Percentiles rank a stretch among this genome's conserved stretches.
These are phyloP conservation scores for Microbotryomycetes sp. DNA, from an alignment of 1,284 basidiomycete genomes.

Conservation along the genomic window DNA sequence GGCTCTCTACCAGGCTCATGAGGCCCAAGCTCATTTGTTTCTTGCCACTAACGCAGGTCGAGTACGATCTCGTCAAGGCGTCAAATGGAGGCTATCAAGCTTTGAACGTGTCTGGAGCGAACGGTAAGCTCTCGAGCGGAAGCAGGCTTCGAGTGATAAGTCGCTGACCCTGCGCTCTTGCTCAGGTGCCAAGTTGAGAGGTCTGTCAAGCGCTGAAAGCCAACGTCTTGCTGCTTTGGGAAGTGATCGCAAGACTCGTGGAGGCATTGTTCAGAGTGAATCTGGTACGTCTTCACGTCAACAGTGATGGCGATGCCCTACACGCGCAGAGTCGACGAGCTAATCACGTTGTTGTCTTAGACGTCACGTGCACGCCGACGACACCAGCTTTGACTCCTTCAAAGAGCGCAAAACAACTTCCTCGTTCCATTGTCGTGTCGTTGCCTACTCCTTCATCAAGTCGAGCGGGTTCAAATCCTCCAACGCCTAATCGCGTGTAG, in stretches of 20 bases:
- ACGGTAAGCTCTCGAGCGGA: slow-evolving; percentile 12
- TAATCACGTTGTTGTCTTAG: too few species aligned
- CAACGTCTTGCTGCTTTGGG: not conserved
- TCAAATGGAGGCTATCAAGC: slow-evolving; percentile 9
- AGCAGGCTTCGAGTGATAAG: too few species aligned
- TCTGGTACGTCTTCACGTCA: too few species aligned
- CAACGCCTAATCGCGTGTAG: too few species aligned
- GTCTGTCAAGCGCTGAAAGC: not conserved
- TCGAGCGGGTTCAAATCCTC: not conserved
- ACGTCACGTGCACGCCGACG: not conserved
- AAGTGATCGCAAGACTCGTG: not conserved
- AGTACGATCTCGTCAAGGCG: slow-evolving; percentile 11
- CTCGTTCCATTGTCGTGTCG: not conserved
- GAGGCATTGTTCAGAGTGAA: too few species aligned
- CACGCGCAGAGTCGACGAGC: too few species aligned
- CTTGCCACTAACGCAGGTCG: slow-evolving; percentile 4
- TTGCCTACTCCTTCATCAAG: not conserved
- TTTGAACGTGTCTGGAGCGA: slow-evolving; percentile 10
- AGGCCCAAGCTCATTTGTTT: not conserved
- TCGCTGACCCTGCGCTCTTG: too few species aligned
- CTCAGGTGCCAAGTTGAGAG: not conserved
- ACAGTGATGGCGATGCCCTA: too few species aligned
- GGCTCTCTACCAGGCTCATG: not conserved
- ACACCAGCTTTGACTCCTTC: too few species aligned
- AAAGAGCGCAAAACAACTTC: too few species aligned